These are phyloP conservation scores for Mallotus japonicus DNA, from an alignment of 441 rosid species.

Conservation along the genomic window DNA sequence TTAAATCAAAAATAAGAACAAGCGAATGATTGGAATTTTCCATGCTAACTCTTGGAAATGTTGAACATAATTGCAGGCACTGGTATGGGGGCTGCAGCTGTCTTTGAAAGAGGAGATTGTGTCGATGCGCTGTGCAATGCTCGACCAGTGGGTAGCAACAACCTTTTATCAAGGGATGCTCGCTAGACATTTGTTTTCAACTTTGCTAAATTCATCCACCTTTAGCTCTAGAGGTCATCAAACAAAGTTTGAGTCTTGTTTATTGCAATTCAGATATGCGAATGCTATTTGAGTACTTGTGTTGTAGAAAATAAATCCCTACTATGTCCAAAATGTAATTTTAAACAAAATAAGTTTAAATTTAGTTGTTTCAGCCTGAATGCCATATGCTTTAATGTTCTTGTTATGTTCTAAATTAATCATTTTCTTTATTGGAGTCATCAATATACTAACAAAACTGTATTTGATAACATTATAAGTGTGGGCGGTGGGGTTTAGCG, in stretches of 20 bases:
- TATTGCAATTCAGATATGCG: no score
- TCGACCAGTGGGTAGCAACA: conserved; percentile 36
- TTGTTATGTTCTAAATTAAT: no score
- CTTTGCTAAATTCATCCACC: not conserved
- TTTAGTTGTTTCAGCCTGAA: no score
- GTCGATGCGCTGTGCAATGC: conserved; percentile 73
- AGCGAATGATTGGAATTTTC: not conserved
- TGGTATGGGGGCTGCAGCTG: conserved; percentile 98
- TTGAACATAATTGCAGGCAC: conserved; percentile 46
- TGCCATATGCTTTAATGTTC: no score
- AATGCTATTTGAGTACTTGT: no score
- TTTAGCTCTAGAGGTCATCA: not conserved
- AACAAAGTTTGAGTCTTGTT: not conserved
- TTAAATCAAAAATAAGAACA: not conserved
- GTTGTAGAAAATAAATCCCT: no score
- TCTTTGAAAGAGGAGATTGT: conserved; percentile 77
- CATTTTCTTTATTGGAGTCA: no score
- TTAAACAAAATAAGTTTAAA: no score
- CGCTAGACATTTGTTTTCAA: conserved; percentile 22
- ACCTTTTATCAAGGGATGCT: conserved; percentile 50
- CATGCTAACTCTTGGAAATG: not conserved
- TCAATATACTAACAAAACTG: no score
- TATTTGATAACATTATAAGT: no score
- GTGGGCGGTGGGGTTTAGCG: no score
- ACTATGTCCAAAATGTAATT: no score